phyloP scores from a whole-genome alignment of 306 rosid species.

The Coriaria nepalensis region DNA sequence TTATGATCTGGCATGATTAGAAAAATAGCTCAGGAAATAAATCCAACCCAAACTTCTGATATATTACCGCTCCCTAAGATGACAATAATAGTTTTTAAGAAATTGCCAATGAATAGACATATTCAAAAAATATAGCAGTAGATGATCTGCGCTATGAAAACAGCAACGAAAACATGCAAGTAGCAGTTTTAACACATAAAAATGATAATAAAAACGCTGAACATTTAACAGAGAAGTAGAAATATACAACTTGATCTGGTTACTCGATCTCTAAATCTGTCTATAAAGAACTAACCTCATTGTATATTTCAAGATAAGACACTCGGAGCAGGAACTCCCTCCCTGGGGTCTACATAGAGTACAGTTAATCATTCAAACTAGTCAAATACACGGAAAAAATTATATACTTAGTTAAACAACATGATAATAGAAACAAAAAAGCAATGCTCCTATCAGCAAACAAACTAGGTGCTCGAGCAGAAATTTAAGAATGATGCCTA shows the following conservation, averaged over 20 bases:
- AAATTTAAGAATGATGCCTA: background rate
- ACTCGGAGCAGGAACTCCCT: conserved; percentile 95
- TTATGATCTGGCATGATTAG: conserved; percentile 75
- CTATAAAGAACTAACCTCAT: conserved; percentile 47
- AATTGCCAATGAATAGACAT: no score
- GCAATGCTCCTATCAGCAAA: background rate
- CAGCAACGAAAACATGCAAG: no score
- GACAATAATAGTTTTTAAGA: no score
- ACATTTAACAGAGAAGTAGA: no score
- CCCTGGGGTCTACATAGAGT: conserved; percentile 80
- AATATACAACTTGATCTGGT: background rate
- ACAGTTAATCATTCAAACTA: conserved; percentile 4
- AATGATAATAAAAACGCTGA: no score
- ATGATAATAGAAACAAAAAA: conserved; percentile 1
- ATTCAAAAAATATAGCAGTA: no score
- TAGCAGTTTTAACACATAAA: no score
- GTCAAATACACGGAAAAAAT: background rate
- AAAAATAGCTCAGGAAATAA: conserved; percentile 18
- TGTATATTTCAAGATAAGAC: conserved; percentile 92
- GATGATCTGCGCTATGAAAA: no score
- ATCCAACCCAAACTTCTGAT: conserved; percentile 2
- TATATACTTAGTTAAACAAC: background rate
- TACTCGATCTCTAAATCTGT: background rate
- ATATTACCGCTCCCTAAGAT: no score
- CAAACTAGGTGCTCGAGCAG: no score